These are phyloP conservation scores for Solanum arcanum DNA, from an alignment of 257 asterid genomes.

Conservation along the genomic window DNA sequence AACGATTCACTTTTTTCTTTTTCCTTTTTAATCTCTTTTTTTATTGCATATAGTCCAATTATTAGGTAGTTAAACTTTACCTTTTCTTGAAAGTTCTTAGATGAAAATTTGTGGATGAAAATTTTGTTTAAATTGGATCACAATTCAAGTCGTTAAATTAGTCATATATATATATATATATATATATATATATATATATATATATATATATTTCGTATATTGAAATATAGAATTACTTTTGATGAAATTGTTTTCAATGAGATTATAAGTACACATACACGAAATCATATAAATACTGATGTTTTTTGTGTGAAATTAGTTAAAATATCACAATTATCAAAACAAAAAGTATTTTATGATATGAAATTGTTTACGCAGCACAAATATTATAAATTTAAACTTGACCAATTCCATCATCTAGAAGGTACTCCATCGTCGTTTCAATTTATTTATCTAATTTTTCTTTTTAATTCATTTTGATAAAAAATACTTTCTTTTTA, in stretches of 20 bases:
- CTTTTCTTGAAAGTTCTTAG: neutral
- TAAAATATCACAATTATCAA: neutral
- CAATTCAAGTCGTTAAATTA: neutral
- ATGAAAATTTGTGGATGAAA: neutral
- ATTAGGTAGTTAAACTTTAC: neutral
- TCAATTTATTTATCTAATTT: no score
- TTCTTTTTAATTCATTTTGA: neutral
- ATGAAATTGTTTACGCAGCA: neutral
- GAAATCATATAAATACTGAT: neutral
- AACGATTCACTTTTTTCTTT: neutral
- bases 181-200: no score
- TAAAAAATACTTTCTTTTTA: neutral
- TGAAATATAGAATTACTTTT: neutral
- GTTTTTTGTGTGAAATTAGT: neutral
- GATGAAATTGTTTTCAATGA: neutral
- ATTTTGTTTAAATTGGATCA: neutral
- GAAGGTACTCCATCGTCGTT: neutral
- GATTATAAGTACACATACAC: neutral
- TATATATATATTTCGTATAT: neutral
- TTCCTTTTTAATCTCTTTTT: neutral
- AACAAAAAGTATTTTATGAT: neutral
- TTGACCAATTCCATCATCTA: neutral
- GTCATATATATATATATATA: neutral
- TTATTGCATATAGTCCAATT: neutral
- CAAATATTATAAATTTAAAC: neutral